A percentile compares a stretch with the other conserved stretches of the same genome.
Conservation (phyloP, 768 basidiomycete species). For the Lenzites betulinus region DNA sequence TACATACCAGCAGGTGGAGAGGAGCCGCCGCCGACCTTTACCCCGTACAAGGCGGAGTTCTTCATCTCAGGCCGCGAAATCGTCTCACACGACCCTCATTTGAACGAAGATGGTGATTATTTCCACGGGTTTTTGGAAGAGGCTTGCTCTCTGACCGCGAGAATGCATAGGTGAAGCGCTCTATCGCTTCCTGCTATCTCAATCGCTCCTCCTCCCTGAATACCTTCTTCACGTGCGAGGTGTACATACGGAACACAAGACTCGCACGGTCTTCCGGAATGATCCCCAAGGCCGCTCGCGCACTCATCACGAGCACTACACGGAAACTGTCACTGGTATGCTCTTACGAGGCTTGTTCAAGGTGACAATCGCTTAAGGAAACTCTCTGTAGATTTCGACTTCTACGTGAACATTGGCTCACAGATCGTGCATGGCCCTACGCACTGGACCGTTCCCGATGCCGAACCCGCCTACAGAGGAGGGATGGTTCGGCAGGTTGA, state of each 20-base stretch:
- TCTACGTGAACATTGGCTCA: slow-evolving; percentile 56
- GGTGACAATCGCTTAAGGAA: not conserved
- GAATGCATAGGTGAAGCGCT: slow-evolving; percentile 58
- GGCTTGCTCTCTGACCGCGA: not conserved
- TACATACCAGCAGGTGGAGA: slow-evolving; percentile 32
- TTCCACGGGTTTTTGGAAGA: too few species aligned
- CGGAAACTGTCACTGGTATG: slow-evolving; percentile 52
- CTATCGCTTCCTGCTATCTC: slow-evolving; percentile 70
- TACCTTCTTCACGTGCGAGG: slow-evolving; percentile 54
- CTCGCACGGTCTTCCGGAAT: slow-evolving; percentile 46
- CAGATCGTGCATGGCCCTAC: slow-evolving; percentile 41
- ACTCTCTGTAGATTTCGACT: slow-evolving; percentile 55
- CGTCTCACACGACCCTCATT: slow-evolving; percentile 69
- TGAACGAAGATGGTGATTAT: slow-evolving; percentile 67
- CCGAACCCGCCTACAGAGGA: slow-evolving; percentile 66
- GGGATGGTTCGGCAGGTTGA: slow-evolving; percentile 61
- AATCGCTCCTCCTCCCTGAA: slow-evolving; percentile 48
- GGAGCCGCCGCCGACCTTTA: slow-evolving; percentile 62
- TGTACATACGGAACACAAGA: slow-evolving; percentile 54
- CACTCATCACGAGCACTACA: slow-evolving; percentile 50
- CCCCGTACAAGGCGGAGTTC: slow-evolving; percentile 64
- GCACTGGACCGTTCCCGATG: slow-evolving; percentile 66
- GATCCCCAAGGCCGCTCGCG: slow-evolving; percentile 37
- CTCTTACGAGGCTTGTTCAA: too few species aligned
- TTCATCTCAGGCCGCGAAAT: slow-evolving; percentile 48